Conservation (phyloP, 306 rosid genomes). For the Glycyrrhiza uralensis region DNA sequence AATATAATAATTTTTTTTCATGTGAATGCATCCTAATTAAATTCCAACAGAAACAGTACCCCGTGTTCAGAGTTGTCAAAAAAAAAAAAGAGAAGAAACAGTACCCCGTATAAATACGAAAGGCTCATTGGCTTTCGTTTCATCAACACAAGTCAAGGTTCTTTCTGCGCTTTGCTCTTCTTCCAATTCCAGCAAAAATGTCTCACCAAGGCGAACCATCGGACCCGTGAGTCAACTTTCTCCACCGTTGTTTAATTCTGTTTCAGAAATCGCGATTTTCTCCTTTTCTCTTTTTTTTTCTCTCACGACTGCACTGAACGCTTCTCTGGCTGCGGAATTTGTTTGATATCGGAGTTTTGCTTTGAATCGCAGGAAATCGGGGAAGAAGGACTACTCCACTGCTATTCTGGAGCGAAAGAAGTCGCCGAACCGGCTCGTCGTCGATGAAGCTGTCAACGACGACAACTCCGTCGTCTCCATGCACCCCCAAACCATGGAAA, state of each 20-base stretch:
- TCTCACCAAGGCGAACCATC: conserved; percentile 50
- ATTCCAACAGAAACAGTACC: no score
- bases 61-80: no score
- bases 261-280: background rate
- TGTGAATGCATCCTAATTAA: no score
- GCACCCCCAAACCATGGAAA: conserved; percentile 54
- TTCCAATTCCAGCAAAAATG: conserved; percentile 24
- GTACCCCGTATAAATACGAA: no score
- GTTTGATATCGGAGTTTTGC: background rate
- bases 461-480: conserved; percentile 52
- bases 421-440: conserved; percentile 50
- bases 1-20: no score
- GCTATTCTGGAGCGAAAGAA: conserved; percentile 60
- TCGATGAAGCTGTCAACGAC: conserved; percentile 51
- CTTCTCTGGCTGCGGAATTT: background rate
- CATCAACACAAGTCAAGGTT: background rate
- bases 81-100: no score
- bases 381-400: conserved; percentile 54
- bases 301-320: background rate
- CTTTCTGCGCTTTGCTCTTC: conserved; percentile 16
- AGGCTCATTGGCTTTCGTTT: no score
- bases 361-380: conserved; percentile 34
- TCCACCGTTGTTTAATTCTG: background rate
- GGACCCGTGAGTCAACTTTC: conserved; percentile 41
- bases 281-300: background rate